These are phyloP conservation scores for Phytophthora podocarpi DNA, from an alignment of 352 stramenopile species.

Conservation along the genomic window DNA sequence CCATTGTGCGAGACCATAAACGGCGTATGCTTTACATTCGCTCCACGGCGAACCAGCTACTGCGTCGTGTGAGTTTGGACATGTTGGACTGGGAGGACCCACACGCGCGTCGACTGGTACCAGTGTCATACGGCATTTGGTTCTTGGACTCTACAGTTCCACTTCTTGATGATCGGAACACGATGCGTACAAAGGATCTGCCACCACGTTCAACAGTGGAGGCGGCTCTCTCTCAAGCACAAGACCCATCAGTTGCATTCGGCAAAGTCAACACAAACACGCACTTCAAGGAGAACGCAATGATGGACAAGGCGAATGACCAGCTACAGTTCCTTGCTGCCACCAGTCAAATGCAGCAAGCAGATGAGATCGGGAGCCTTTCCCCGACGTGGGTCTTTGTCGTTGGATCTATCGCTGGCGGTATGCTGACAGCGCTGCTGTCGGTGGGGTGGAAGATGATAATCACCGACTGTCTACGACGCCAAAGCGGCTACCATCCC, in stretches of 20 bases:
- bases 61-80: conserved; percentile 64
- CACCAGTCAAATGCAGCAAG: conserved; percentile 24
- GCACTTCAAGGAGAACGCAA: not conserved
- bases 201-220: conserved; percentile 54
- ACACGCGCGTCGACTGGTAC: conserved; percentile 50
- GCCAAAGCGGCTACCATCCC: conserved; percentile 22
- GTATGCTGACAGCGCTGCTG: conserved; percentile 28
- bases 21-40: conserved; percentile 70
- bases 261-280: not conserved
- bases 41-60: conserved; percentile 71
- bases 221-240: conserved; percentile 25
- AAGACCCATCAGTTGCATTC: conserved; percentile 7
- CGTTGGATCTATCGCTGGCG: conserved; percentile 25
- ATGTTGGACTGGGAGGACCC: conserved; percentile 55
- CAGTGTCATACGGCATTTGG: conserved; percentile 70
- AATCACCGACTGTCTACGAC: conserved; percentile 26
- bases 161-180: conserved; percentile 48
- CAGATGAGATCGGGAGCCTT: conserved; percentile 3
- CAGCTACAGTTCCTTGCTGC: conserved; percentile 20
- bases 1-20: conserved; percentile 71
- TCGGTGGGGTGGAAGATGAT: conserved; percentile 36
- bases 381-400: conserved; percentile 24
- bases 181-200: conserved; percentile 60
- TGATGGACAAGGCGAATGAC: not conserved
- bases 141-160: conserved; percentile 59